These are phyloP conservation scores for Nothopassalora personata DNA, from an alignment of 2,329 filamentous ascomycete genomes.

Conservation along the genomic window DNA sequence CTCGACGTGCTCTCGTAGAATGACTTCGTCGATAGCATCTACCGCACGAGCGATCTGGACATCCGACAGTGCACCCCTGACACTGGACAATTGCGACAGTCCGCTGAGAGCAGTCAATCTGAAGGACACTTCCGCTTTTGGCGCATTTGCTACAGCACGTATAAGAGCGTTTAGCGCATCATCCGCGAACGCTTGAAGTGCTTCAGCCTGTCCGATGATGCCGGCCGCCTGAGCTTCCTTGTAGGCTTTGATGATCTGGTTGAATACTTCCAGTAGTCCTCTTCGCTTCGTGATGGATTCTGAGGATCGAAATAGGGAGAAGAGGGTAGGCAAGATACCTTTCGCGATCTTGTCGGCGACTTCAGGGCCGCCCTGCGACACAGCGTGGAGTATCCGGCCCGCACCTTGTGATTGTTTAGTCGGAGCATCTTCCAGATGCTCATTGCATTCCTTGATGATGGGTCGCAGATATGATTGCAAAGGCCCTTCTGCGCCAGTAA, in stretches of 20 bases:
- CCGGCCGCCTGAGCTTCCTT: constrained; percentile 46
- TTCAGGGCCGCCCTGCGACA: constrained; percentile 51
- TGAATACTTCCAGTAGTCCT: constrained; percentile 57
- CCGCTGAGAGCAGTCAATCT: constrained; percentile 43
- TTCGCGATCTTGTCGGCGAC: constrained; percentile 54
- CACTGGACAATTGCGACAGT: constrained; percentile 39
- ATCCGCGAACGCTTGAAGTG: constrained; percentile 37
- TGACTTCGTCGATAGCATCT: constrained; percentile 56
- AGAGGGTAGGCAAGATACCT: constrained; percentile 52
- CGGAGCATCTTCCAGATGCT: constrained; percentile 62
- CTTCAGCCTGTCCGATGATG: constrained; percentile 31
- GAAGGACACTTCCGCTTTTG: constrained; percentile 47
- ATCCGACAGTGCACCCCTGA: constrained; percentile 38
- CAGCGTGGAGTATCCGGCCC: constrained; percentile 54
- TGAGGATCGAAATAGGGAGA: constrained; percentile 56
- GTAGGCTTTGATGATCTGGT: constrained; percentile 54
- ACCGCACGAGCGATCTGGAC: constrained; percentile 47
- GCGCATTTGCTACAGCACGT: constrained; percentile 40
- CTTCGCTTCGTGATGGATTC: constrained; percentile 59
- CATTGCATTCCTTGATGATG: constrained; percentile 61
- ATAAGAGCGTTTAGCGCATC: constrained; percentile 41
- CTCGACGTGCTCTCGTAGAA: constrained; percentile 54
- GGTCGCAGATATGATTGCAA: constrained; percentile 53
- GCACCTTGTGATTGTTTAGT: constrained; percentile 63
- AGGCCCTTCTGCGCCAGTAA: constrained; percentile 49